Conservation (phyloP, 495 filamentous ascomycete genomes). For the Penicillium paradoxum region DNA sequence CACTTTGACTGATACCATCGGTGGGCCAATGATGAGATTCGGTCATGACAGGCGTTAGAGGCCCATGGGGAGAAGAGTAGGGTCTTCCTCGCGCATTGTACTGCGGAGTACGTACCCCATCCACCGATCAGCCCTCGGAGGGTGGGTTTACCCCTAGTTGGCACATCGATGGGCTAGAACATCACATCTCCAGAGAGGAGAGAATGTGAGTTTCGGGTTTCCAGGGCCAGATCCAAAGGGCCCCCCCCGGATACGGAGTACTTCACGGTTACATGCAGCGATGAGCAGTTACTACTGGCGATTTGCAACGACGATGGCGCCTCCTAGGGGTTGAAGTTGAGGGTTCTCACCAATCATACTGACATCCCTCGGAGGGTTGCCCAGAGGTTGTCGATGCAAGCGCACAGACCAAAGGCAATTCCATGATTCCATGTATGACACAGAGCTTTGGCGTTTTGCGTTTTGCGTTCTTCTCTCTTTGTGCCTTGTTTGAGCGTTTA, state of each 20-base stretch:
- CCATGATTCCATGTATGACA: too few relatives aligned
- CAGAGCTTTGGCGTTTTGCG: too few relatives aligned
- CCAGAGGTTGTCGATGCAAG: too few relatives aligned
- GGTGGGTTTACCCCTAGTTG: not conserved
- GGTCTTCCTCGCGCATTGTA: not conserved
- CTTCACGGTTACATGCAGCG: constrained; percentile 18
- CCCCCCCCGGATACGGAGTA: not conserved
- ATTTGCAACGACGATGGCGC: constrained; percentile 1
- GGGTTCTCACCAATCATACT: constrained; percentile 18
- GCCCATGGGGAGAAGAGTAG: constrained; percentile 1
- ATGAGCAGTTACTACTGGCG: constrained; percentile 12
- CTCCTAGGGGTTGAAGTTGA: too few relatives aligned
- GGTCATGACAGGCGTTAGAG: constrained; percentile 5
- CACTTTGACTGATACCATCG: not conserved
- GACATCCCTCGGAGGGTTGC: too few relatives aligned
- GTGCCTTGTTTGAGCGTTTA: too few relatives aligned
- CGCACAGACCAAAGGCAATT: constrained; percentile 20
- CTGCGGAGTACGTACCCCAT: too few relatives aligned
- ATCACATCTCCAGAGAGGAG: not conserved
- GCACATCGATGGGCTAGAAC: not conserved
- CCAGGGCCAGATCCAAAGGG: not conserved
- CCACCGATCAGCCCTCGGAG: not conserved
- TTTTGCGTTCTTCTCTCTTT: too few relatives aligned
- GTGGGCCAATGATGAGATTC: not conserved
- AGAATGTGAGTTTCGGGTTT: not conserved